Percentiles rank a stretch among this genome's conserved stretches.
Evolutionary conservation across 2,329 filamentous ascomycete genomes (phyloP).

Genomic region (Penicillium sp.): DNA sequence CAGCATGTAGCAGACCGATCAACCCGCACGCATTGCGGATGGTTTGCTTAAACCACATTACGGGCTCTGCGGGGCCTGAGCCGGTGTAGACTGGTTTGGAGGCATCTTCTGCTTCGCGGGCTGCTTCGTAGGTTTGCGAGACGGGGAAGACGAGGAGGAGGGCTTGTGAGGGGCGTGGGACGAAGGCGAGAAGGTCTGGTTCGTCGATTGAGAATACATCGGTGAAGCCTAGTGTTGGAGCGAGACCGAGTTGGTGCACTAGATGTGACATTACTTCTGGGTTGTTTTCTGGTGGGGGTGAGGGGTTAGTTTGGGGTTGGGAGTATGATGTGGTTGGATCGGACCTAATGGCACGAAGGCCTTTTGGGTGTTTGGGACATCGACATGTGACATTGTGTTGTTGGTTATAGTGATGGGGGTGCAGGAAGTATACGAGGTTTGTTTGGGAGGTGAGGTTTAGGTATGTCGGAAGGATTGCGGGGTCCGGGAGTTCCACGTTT

Average conservation of each 20-base stretch:
- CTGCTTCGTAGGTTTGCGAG: slow-evolving; percentile 72
- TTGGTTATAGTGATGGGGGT: background rate
- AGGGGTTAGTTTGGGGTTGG: slow-evolving; percentile 11
- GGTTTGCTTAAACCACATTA: slow-evolving; percentile 93
- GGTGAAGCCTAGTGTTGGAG: slow-evolving; percentile 72
- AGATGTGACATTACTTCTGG: slow-evolving; percentile 84
- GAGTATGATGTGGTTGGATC: background rate
- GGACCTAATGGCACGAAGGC: slow-evolving; percentile 50
- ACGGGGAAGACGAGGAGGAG: slow-evolving; percentile 91
- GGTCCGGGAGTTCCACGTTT: background rate
- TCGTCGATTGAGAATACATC: slow-evolving; percentile 92
- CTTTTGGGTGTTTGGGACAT: slow-evolving; percentile 43
- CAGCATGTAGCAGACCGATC: slow-evolving; percentile 81
- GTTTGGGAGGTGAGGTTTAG: background rate
- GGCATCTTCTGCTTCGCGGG: slow-evolving; percentile 71
- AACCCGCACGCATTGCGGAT: slow-evolving; percentile 91
- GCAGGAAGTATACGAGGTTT: background rate
- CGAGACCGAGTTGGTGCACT: slow-evolving; percentile 78
- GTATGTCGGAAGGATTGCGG: slow-evolving; percentile 1
- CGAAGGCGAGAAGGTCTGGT: slow-evolving; percentile 75
- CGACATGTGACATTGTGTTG: slow-evolving; percentile 33
- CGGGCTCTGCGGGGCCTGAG: slow-evolving; percentile 66
- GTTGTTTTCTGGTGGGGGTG: slow-evolving; percentile 66
- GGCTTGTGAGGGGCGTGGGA: slow-evolving; percentile 83
- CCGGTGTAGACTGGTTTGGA: slow-evolving; percentile 63